Evolutionary conservation across 1,139 yeast species (phyloP), one percentile per base, ranked within the genome.

Genomic region (Blastobotrys illinoisensis): DNA sequence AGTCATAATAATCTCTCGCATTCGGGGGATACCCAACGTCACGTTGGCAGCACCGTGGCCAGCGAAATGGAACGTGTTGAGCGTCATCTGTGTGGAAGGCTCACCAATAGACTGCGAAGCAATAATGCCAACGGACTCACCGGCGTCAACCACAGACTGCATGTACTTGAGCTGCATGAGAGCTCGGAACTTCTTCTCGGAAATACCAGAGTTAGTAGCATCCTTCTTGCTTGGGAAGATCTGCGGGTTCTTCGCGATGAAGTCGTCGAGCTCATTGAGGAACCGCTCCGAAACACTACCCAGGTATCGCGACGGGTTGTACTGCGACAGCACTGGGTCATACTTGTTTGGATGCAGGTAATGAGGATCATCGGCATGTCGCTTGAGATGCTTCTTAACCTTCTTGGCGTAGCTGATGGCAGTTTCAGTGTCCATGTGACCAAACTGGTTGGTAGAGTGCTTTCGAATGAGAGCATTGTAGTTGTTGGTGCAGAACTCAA

Each of bases 21-120:
- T 86, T 83, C 99, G 97, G 50, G 99, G 99, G 70, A 95, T 95
- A 86, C 99, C 99, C 68, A 95, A 80, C 0, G 99, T 95, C 63
- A 95, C 99, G 74, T 95, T 95, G 51, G 99, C 99, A 56, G 99
- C 99, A 82, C 99, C 99, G 76, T 95, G 99, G 71, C 99, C 99
- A 64, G 99, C 99, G 69, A 95, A 95, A 78, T 95, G 99, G 95
- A 95, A 95, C 54, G 99, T 95, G 73, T 95, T 95, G 68, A 95
- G 81, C 19, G 99, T 95, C 99, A 95, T 95, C 77, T 95, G 99
- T 5, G 99, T 95, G 3, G 98, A 90, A 52, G 99, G 99, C 74
- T 95, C 99, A 75, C 99, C 99, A 70, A 95, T 86, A 55, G 98
- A 91, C 75, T 95, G 98, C 45, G 98, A 88, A 9, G 99, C 99